These are phyloP conservation scores for Oropetium thomaeum DNA, from an alignment of 176 grass and related monocot species.

Conservation along the genomic window DNA sequence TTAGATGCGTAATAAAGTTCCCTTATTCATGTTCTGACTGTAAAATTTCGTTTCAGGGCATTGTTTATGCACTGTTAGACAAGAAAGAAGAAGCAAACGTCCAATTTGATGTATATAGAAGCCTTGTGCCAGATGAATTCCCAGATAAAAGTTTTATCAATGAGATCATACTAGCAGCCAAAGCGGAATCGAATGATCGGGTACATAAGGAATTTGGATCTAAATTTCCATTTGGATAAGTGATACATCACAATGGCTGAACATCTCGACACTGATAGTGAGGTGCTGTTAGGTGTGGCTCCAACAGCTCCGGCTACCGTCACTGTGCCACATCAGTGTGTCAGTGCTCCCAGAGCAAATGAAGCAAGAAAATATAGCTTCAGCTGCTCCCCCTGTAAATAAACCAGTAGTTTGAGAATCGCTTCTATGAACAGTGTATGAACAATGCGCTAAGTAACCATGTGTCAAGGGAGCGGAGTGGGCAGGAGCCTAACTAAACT, in stretches of 20 bases:
- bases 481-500: too few species aligned
- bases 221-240: conserved; percentile 38
- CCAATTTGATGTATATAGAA: conserved; percentile 66
- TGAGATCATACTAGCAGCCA: conserved; percentile 62
- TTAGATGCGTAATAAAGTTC: neutral
- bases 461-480: too few species aligned
- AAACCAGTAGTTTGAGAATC: too few species aligned
- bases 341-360: too few species aligned
- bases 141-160: conserved; percentile 83
- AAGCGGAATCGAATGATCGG: conserved; percentile 49
- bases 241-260: conserved; percentile 32
- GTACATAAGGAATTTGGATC: conserved; percentile 53
- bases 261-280: conserved; percentile 3
- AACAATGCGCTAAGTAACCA: too few species aligned
- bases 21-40: neutral
- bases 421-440: too few species aligned
- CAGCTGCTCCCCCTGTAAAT: too few species aligned
- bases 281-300: too few species aligned
- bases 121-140: conserved; percentile 83
- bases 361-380: too few species aligned
- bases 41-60: conserved; percentile 45
- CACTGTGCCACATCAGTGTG: too few species aligned
- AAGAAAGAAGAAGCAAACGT: conserved; percentile 67
- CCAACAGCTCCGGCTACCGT: too few species aligned
- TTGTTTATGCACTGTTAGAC: conserved; percentile 80